A percentile compares a stretch with the other conserved stretches of the same genome.
These are phyloP conservation scores for Polytrichum commune DNA, from an alignment of 225 moss, liverwort and hornwort genomes.

Conservation along the genomic window DNA sequence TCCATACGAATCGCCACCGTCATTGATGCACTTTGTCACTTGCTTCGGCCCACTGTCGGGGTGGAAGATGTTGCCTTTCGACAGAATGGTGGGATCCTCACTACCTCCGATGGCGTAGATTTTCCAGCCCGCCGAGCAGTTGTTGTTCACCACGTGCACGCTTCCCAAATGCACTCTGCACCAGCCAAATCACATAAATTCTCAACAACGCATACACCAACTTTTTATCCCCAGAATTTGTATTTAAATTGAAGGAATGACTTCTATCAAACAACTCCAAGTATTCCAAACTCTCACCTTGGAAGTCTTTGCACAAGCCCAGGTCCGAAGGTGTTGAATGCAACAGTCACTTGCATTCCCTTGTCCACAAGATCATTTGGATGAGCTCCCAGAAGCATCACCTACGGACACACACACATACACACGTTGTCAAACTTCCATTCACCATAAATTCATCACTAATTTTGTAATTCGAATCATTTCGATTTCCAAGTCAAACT, in stretches of 20 bases:
- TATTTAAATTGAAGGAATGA: not conserved
- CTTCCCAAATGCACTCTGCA: slow-evolving; percentile 23
- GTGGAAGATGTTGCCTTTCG: slow-evolving; percentile 23
- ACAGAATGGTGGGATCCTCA: slow-evolving; percentile 24
- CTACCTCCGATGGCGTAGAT: slow-evolving; percentile 37
- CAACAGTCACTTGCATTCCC: slow-evolving; percentile 39
- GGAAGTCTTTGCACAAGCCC: slow-evolving; percentile 37
- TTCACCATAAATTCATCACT: not conserved
- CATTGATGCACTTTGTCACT: slow-evolving; percentile 30
- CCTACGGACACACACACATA: not conserved
- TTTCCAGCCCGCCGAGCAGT: slow-evolving; percentile 39
- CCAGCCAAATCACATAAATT: not conserved
- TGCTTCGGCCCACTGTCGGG: slow-evolving; percentile 17
- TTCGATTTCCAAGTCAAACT: not conserved
- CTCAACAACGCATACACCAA: not conserved
- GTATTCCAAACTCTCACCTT: slow-evolving; percentile 6
- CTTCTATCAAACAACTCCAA: not conserved
- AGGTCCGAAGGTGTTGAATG: slow-evolving; percentile 43
- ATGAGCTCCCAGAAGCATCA: slow-evolving; percentile 55
- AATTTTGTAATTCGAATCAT: not conserved
- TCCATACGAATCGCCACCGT: slow-evolving; percentile 11
- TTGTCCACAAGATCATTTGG: slow-evolving; percentile 33
- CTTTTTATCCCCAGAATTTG: too few relatives aligned
- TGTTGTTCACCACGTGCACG: slow-evolving; percentile 40
- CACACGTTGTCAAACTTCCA: not conserved